Conservation (phyloP, 1,284 basidiomycete species). For the Phaffia rhodozyma region DNA sequence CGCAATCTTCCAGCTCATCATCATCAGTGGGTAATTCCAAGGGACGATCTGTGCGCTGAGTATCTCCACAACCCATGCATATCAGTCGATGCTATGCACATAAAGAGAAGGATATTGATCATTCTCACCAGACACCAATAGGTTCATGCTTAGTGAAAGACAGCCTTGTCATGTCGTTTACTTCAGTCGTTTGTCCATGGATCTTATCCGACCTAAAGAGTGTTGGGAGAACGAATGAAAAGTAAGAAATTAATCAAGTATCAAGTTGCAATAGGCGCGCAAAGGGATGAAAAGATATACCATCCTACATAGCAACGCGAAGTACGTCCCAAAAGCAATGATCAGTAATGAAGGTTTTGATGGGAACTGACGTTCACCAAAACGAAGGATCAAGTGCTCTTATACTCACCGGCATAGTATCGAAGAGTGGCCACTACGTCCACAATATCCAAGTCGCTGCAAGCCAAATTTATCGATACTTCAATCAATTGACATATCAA, state of each 20-base stretch:
- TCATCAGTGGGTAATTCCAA: slow-evolving; percentile 81
- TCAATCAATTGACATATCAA: no score
- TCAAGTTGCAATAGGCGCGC: no score
- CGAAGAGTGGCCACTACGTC: slow-evolving; percentile 26
- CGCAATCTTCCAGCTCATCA: slow-evolving; percentile 81
- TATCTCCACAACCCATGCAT: not conserved
- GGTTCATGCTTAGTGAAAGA: slow-evolving; percentile 78
- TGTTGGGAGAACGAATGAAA: no score
- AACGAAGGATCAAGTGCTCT: no score
- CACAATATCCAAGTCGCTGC: slow-evolving; percentile 26
- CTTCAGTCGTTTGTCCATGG: slow-evolving; percentile 30
- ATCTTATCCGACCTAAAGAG: slow-evolving; percentile 41
- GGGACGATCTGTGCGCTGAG: slow-evolving; percentile 42
- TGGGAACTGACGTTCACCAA: not conserved
- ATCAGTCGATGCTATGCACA: not conserved
- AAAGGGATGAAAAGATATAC: no score
- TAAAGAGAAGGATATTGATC: no score
- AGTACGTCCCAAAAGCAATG: not conserved
- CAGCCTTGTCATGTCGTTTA: slow-evolving; percentile 44
- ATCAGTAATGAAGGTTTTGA: slow-evolving; percentile 8
- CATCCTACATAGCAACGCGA: no score
- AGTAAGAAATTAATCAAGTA: no score
- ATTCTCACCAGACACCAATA: slow-evolving; percentile 50
- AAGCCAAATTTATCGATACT: no score
- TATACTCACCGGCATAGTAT: slow-evolving; percentile 1